Base-by-base conservation (phyloP, 2,329 filamentous ascomycete species). In the Dothideomycetes sp. region DNA sequence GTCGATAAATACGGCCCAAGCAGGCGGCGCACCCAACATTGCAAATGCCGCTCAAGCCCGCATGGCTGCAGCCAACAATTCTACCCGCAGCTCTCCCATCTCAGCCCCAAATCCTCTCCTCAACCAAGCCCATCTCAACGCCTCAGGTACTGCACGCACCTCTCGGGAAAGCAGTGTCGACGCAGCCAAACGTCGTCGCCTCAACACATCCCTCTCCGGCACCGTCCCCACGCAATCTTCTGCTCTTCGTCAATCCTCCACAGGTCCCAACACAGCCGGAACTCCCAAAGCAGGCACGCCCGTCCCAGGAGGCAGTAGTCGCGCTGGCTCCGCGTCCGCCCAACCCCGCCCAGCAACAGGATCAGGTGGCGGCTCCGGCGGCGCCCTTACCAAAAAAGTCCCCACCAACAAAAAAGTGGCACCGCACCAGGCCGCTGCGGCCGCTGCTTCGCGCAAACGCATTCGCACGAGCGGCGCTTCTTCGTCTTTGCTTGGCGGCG, bases 251-350 rank as follows among this genome's bases (percentile, higher is more conserved):
- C 76, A 79, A 53, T 71, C 72, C 0, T 79, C 75, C 0, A 60
- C 76, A 10, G 76, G 75, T 0, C 76, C 74, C 14, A 30, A 30
- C 11, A 27, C 55, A n/a, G 7, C 22, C 7, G 74, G 73, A n/a
- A 80, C 76, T 1, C 76, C 76, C 4, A 79, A 79, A 51, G 64
- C 70, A 1, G 68, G 69, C 3, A 78, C 75, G 1, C 71, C 57
- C 52, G 57, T 53, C 16, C 52, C 53, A 5, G 22, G n/a, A n/a
- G 49, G 48, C 29, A 55, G 56, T 2, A 70, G 67, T 29, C 73
- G 76, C n/a, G 72, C 73, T 2, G 73, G 74, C 32, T 79, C 75
- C 45, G n/a, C n/a, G n/a, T n/a, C n/a, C n/a, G 70, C 67, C 3
- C 73, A 74, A 10, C 75, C 76, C 8, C 64, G 46, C 9, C 49